Evolutionary conservation across 2,329 filamentous ascomycete species (phyloP).

Genomic region (Sarocladium oryzae): DNA sequence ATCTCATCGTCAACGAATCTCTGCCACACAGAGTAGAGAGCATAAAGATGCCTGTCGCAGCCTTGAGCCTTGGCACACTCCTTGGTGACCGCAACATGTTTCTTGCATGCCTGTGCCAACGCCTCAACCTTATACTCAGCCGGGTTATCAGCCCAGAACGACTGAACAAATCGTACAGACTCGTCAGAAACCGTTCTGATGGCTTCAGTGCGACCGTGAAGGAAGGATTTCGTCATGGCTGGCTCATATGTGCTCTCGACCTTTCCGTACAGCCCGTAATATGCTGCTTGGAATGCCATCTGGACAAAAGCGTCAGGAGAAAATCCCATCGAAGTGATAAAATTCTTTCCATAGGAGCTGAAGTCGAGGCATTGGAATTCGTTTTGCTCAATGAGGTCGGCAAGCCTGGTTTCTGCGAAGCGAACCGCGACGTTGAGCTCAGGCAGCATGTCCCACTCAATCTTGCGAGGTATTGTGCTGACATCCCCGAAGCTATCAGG

Average conservation of each 20-base stretch:
- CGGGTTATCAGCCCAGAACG: constrained; percentile 90
- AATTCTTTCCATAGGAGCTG: constrained; percentile 85
- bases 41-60: constrained; percentile 89
- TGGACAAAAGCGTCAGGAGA: constrained; percentile 97
- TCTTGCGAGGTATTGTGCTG: constrained; percentile 86
- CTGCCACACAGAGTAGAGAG: constrained; percentile 92
- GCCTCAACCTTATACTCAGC: constrained; percentile 78
- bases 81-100: constrained; percentile 72
- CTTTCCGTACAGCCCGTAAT: constrained; percentile 91
- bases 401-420: constrained; percentile 89
- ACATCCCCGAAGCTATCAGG: constrained; percentile 89
- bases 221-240: constrained; percentile 92
- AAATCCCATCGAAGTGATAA: constrained; percentile 94
- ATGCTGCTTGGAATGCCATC: constrained; percentile 98
- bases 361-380: constrained; percentile 94
- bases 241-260: constrained; percentile 96
- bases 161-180: constrained; percentile 80
- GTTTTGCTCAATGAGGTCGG: constrained; percentile 92
- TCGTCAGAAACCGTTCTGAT: constrained; percentile 80
- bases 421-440: constrained; percentile 86
- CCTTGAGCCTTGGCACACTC: constrained; percentile 87
- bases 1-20: constrained; percentile 66
- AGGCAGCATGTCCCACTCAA: constrained; percentile 96
- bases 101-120: constrained; percentile 74
- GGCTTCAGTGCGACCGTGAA: constrained; percentile 92